A percentile compares a stretch with the other conserved stretches of the same genome.
Evolutionary conservation across 1,139 yeast genomes (phyloP).

Genomic region (Eremothecium gossypii): DNA sequence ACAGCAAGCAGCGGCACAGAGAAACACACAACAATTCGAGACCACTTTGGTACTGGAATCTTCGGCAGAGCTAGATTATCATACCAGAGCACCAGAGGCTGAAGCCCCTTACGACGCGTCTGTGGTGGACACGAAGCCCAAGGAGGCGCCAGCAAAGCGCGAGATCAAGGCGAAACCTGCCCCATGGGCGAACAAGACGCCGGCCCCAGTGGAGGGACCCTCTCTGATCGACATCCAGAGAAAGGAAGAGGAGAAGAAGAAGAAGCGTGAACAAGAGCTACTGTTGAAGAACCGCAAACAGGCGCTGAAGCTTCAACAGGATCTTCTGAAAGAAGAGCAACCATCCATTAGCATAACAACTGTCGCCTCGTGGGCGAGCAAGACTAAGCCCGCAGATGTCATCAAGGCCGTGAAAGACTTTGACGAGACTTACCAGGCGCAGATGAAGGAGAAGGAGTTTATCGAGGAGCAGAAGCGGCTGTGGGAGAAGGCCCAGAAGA

Average conservation of each 20-base stretch:
- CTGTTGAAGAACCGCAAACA: conserved; percentile 15
- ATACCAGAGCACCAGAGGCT: conserved; percentile 1
- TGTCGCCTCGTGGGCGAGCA: conserved; percentile 26
- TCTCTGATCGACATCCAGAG: conserved; percentile 18
- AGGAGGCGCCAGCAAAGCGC: neutral
- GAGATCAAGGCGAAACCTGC: conserved; percentile 23
- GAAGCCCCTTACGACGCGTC: too few species aligned
- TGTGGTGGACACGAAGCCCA: neutral
- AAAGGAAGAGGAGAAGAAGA: conserved; percentile 16
- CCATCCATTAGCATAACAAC: conserved; percentile 18
- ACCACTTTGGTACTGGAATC: neutral
- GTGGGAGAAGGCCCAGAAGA: conserved; percentile 25
- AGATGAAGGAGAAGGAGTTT: conserved; percentile 19
- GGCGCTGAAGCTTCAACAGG: conserved; percentile 18
- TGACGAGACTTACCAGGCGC: conserved; percentile 14
- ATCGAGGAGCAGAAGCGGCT: conserved; percentile 22
- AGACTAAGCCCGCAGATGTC: conserved; percentile 11
- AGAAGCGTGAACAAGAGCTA: conserved; percentile 14
- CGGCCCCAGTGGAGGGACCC: conserved; percentile 15
- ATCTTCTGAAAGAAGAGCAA: conserved; percentile 19
- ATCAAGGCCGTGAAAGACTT: conserved; percentile 24
- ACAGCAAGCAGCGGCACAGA: neutral
- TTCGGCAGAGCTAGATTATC: neutral
- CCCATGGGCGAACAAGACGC: conserved; percentile 39
- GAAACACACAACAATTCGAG: neutral